A percentile compares a stretch with the other conserved stretches of the same genome.
Conservation (phyloP, 2,329 filamentous ascomycete genomes). For the Hawksworthiomyces lignivorus region DNA sequence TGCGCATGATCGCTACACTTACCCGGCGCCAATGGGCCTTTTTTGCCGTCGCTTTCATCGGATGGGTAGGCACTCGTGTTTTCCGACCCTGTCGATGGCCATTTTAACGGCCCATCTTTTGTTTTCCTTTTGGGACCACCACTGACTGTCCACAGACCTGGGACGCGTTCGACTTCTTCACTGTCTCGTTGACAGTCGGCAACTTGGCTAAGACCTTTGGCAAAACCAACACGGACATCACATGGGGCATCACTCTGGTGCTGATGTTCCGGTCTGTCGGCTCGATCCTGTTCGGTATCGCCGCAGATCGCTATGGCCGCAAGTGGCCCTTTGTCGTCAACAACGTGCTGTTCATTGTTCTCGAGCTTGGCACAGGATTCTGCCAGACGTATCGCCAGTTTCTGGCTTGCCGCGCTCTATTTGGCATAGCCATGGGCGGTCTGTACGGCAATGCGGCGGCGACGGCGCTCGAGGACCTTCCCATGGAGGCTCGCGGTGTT, state of each 20-base stretch:
- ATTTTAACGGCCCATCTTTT: not conserved
- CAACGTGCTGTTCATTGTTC: conserved; percentile 53
- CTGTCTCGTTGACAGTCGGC: conserved; percentile 68
- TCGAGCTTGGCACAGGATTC: conserved; percentile 67
- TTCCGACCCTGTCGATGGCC: too few species aligned
- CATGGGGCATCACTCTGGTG: conserved; percentile 68
- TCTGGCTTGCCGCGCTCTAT: conserved; percentile 64
- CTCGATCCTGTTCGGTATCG: conserved; percentile 67
- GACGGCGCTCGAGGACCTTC: conserved; percentile 60
- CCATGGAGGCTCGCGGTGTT: conserved; percentile 59
- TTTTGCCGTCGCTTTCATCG: conserved; percentile 64
- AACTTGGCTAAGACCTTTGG: conserved; percentile 53
- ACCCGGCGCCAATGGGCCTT: conserved; percentile 63
- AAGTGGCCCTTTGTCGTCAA: conserved; percentile 81
- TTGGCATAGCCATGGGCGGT: conserved; percentile 74
- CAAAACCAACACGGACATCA: conserved; percentile 56
- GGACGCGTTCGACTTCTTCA: conserved; percentile 49
- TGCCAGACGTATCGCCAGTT: conserved; percentile 64
- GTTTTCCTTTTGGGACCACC: not conserved
- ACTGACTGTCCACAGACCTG: conserved; percentile 4
- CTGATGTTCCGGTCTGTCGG: conserved; percentile 68
- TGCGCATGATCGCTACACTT: conserved; percentile 59
- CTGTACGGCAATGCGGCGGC: conserved; percentile 73
- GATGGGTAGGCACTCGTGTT: conserved; percentile 55
- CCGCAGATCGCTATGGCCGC: conserved; percentile 70